A percentile compares a stretch with the other conserved stretches of the same genome.
phyloP scores from a whole-genome alignment of 2,329 filamentous ascomycete genomes.

The Fusarium annulatum region DNA sequence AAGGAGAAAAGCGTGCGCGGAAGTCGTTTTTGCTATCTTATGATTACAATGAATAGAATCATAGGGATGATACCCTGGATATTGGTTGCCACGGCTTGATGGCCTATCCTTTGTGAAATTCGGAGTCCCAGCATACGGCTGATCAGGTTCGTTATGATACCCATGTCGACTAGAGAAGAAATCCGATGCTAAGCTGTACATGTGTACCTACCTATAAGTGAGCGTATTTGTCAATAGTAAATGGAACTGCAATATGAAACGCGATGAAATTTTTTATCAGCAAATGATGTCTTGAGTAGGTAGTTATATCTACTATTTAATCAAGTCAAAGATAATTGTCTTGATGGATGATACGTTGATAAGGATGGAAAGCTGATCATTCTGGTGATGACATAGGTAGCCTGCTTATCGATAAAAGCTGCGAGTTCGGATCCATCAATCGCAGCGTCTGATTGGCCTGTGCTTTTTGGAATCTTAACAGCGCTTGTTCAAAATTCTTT shows the following conservation, averaged over 20 bases:
- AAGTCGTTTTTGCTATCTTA: slow-evolving; percentile 37
- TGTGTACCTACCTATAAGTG: background rate
- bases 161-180: background rate
- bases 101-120: background rate
- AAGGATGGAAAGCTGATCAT: background rate
- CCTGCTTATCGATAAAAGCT: slow-evolving; percentile 53
- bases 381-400: slow-evolving; percentile 10
- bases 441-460: slow-evolving; percentile 19
- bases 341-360: background rate
- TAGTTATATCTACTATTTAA: background rate
- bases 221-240: background rate
- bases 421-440: background rate
- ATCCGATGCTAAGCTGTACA: background rate
- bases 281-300: background rate
- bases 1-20: slow-evolving; percentile 26
- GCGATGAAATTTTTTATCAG: background rate
- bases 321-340: background rate
- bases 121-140: background rate
- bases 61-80: slow-evolving; percentile 37
- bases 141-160: background rate
- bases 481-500: slow-evolving; percentile 42
- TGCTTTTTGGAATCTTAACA: slow-evolving; percentile 10
- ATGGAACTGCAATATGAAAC: background rate
- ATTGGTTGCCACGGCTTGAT: slow-evolving; percentile 4
- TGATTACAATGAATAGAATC: slow-evolving; percentile 43